Evolutionary conservation across 345 rosid genomes (phyloP).

Genomic region (Sisymbrium irio): DNA sequence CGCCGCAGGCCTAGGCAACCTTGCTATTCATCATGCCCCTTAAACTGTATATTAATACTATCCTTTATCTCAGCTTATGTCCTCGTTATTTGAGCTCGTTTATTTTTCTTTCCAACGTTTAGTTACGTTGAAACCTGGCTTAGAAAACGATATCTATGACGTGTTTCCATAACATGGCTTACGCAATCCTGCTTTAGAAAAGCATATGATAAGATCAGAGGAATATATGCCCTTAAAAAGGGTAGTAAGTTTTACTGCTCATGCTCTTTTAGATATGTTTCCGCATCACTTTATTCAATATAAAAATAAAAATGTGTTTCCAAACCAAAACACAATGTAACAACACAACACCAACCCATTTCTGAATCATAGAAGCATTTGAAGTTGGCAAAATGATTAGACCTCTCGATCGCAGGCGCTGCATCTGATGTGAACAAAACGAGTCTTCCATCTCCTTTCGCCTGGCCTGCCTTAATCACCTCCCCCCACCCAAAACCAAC

Average conservation of each 20-base stretch:
- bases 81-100: too few species aligned
- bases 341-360: neutral
- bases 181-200: too few species aligned
- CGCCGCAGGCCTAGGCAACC: neutral
- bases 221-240: too few species aligned
- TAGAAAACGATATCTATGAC: too few species aligned
- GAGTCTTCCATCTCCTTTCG: slow-evolving; percentile 96
- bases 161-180: too few species aligned
- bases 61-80: too few species aligned
- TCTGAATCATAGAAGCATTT: neutral
- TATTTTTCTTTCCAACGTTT: too few species aligned
- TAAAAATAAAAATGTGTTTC: neutral
- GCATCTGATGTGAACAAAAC: slow-evolving; percentile 98
- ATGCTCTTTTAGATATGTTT: neutral
- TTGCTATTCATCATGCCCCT: neutral
- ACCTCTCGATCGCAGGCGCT: slow-evolving; percentile 49
- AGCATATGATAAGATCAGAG: too few species aligned
- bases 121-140: too few species aligned
- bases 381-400: neutral
- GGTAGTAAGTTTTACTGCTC: slow-evolving; percentile 13
- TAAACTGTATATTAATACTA: neutral
- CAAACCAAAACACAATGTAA: neutral
- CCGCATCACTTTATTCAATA: neutral
- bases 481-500: too few species aligned
- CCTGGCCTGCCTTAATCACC: slow-evolving; percentile 40